A percentile compares a stretch with the other conserved stretches of the same genome.
phyloP scores from a whole-genome alignment of 73 alveolate species.

The Paramecium tetraurelia region DNA sequence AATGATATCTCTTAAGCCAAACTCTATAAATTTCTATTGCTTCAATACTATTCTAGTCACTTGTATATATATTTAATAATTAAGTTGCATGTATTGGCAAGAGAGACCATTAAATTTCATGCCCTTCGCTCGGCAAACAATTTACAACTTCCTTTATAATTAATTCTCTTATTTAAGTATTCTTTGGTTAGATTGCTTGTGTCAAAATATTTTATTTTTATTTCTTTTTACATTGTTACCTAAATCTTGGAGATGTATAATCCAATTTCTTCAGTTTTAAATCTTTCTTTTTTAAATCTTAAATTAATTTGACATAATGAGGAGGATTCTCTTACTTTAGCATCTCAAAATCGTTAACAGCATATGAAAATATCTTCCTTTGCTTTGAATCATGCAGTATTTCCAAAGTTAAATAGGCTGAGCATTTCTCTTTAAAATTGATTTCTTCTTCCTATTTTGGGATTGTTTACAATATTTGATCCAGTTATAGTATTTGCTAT shows the following conservation, averaged over 20 bases:
- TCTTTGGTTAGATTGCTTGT: background rate
- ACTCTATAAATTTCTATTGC: constrained; percentile 6
- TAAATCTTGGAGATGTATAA: constrained; percentile 18
- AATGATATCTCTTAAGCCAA: background rate
- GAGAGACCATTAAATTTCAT: background rate
- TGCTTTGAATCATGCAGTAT: constrained; percentile 22
- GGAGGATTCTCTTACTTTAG: background rate
- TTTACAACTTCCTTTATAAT: background rate
- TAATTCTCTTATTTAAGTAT: background rate
- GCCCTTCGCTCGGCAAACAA: background rate
- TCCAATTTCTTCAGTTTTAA: background rate
- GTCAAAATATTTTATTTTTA: background rate
- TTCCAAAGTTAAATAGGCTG: background rate
- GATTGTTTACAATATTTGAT: background rate
- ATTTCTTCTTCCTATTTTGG: background rate
- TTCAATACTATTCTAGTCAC: background rate
- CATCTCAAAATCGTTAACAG: background rate
- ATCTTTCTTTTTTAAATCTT: background rate
- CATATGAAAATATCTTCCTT: background rate
- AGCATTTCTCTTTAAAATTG: background rate
- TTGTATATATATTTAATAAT: background rate
- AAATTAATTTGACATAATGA: background rate
- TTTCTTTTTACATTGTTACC: constrained; percentile 11
- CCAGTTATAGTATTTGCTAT: background rate
- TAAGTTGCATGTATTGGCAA: background rate